Percentiles rank a stretch among this genome's conserved stretches.
Evolutionary conservation across 129 eudicot genomes (phyloP).

Genomic region (Flaveria linearis): DNA sequence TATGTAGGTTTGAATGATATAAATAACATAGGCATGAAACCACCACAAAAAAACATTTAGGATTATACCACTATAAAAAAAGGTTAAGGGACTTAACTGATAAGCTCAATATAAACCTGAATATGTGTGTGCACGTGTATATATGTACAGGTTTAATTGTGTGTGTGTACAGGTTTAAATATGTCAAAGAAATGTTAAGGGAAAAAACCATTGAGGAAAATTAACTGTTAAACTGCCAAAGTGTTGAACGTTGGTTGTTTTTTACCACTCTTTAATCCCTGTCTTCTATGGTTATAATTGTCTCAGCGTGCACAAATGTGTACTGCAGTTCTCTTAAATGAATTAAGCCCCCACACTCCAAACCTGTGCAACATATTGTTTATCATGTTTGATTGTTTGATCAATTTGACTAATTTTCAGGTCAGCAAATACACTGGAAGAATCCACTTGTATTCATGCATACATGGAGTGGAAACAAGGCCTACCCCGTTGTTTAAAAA

Average conservation of each 20-base stretch:
- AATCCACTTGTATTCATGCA: slow-evolving; percentile 84
- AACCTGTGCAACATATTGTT: slow-evolving; percentile 1
- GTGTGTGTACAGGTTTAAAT: not conserved
- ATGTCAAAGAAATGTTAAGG: not conserved
- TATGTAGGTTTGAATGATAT: not conserved
- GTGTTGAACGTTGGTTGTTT: not conserved
- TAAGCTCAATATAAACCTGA: not conserved
- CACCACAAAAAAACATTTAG: not conserved
- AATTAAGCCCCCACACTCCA: not conserved
- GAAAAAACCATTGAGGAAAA: not conserved
- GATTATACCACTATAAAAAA: not conserved
- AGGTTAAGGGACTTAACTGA: not conserved
- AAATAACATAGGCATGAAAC: not conserved
- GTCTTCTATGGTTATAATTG: not conserved
- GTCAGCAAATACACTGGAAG: slow-evolving; percentile 94
- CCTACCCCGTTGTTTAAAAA: slow-evolving; percentile 73
- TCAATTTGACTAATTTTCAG: slow-evolving; percentile 36
- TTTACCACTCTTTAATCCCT: not conserved
- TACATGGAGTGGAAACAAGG: slow-evolving; percentile 63
- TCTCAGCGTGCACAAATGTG: not conserved
- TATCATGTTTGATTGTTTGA: not conserved
- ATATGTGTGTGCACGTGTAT: no score
- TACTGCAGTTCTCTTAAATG: slow-evolving; percentile 6
- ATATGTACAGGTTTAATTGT: not conserved
- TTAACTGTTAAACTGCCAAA: not conserved